Percentiles rank a stretch among this genome's conserved stretches.
Evolutionary conservation across 139 green algal genomes (phyloP).

Genomic region (Diplosphaera chodatii): DNA sequence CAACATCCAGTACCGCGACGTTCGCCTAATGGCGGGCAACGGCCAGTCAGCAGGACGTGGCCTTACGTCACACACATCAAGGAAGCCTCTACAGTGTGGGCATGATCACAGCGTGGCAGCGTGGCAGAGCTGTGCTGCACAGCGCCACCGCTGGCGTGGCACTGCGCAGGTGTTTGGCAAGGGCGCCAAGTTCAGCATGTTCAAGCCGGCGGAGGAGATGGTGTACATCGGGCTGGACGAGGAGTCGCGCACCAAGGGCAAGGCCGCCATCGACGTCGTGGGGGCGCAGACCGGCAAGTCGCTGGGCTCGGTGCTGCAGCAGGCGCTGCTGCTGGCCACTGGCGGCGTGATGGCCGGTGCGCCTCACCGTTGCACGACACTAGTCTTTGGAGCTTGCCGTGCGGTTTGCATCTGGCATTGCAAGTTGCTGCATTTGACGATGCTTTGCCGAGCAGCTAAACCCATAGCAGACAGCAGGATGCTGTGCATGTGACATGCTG

Average conservation of each 20-base stretch:
- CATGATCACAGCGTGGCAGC: too few species aligned
- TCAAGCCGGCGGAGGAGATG: conserved; percentile 95
- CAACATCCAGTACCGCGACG: too few species aligned
- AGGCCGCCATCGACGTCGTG: conserved; percentile 91
- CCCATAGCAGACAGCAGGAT: too few species aligned
- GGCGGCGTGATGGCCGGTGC: neutral
- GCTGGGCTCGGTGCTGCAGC: conserved; percentile 52
- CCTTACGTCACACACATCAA: too few species aligned
- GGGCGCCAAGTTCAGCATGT: conserved; percentile 86
- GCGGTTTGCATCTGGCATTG: neutral
- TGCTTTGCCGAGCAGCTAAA: too few species aligned
- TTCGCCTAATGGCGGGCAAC: too few species aligned
- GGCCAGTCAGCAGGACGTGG: too few species aligned
- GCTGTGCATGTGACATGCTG: too few species aligned
- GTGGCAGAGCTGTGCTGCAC: too few species aligned
- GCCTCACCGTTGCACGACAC: neutral
- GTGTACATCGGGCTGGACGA: conserved; percentile 75
- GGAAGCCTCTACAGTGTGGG: too few species aligned
- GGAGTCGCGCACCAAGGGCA: conserved; percentile 78
- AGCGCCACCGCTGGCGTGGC: too few species aligned
- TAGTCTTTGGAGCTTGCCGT: too few species aligned
- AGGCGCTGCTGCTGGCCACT: conserved; percentile 46
- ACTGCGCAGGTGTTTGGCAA: conserved; percentile 76
- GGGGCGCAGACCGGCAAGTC: conserved; percentile 75
- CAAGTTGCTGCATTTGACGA: neutral